phyloP scores from a whole-genome alignment of 148 eudicot species.

The Nyssa sinensis region DNA sequence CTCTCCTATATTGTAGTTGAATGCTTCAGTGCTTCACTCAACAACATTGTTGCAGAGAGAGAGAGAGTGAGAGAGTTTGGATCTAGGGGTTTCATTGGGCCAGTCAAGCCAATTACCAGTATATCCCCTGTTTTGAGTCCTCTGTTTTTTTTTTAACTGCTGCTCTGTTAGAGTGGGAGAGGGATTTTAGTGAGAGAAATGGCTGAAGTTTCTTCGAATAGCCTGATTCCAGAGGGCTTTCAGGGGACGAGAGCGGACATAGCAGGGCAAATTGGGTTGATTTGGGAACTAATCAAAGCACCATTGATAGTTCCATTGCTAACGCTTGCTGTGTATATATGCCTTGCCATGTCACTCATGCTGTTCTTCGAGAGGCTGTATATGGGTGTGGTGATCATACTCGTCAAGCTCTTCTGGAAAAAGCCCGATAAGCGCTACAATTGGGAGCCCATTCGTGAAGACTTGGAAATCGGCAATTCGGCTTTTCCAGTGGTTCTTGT shows the following conservation, averaged over 20 bases:
- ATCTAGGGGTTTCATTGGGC: slow-evolving; percentile 1
- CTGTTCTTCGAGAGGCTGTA: slow-evolving; percentile 80
- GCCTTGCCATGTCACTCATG: slow-evolving; percentile 69
- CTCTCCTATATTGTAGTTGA: too few species aligned
- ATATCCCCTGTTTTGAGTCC: slow-evolving; percentile 19
- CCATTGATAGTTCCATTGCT: slow-evolving; percentile 73
- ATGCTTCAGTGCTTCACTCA: too few species aligned
- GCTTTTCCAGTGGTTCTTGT: slow-evolving; percentile 61
- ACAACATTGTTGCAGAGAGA: slow-evolving; percentile 12
- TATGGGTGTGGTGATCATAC: slow-evolving; percentile 74
- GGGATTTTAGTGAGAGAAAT: slow-evolving; percentile 20
- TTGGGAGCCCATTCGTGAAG: slow-evolving; percentile 54
- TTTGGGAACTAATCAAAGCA: slow-evolving; percentile 65
- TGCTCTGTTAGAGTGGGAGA: not conserved
- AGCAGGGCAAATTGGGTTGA: slow-evolving; percentile 44
- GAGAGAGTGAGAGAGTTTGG: not conserved
- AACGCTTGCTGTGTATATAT: slow-evolving; percentile 38
- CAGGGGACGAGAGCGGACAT: slow-evolving; percentile 49
- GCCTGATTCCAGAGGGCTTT: slow-evolving; percentile 44
- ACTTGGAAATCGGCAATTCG: slow-evolving; percentile 50
- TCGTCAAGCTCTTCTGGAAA: slow-evolving; percentile 72
- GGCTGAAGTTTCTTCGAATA: slow-evolving; percentile 34
- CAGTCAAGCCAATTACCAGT: not conserved
- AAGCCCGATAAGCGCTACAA: slow-evolving; percentile 75
- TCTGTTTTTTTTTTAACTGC: slow-evolving; percentile 2